phyloP scores from a whole-genome alignment of 164 flowering plant genomes.

The Malania oleifera region DNA sequence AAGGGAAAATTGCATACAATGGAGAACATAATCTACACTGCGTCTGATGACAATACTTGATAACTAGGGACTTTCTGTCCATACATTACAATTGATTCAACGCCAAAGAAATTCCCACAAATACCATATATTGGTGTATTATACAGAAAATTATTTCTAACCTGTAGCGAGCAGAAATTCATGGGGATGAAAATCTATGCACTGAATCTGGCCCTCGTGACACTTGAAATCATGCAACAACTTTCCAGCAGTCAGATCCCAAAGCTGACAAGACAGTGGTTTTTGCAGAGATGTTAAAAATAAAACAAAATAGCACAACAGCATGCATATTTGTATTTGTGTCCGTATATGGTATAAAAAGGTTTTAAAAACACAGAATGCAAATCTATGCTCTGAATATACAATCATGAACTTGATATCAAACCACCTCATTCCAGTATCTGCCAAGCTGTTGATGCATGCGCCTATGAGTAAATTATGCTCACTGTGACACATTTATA shows the following conservation, averaged over 20 bases:
- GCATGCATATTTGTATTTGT: background rate
- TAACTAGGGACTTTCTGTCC: too few species aligned
- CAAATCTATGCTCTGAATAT: background rate
- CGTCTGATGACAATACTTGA: too few species aligned
- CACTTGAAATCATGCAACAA: conserved; percentile 88
- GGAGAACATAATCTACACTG: too few species aligned
- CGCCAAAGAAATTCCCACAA: too few species aligned
- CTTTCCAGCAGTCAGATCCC: conserved; percentile 99
- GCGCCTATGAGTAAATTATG: background rate
- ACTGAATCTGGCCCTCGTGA: conserved; percentile 93
- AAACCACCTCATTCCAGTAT: background rate
- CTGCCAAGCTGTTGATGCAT: background rate
- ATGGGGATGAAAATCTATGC: conserved; percentile 98
- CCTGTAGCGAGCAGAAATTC: conserved; percentile 98
- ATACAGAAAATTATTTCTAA: conserved; percentile 18
- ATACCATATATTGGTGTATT: too few species aligned
- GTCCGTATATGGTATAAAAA: background rate
- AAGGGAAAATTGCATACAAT: background rate
- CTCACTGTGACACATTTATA: too few species aligned
- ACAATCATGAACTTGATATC: background rate
- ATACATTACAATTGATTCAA: too few species aligned
- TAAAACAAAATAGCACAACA: background rate
- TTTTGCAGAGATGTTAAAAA: background rate
- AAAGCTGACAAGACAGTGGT: conserved; percentile 45
- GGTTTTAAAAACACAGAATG: background rate